Conservation (phyloP, 2,329 filamentous ascomycete genomes). For the Penicillium oxalicum region DNA sequence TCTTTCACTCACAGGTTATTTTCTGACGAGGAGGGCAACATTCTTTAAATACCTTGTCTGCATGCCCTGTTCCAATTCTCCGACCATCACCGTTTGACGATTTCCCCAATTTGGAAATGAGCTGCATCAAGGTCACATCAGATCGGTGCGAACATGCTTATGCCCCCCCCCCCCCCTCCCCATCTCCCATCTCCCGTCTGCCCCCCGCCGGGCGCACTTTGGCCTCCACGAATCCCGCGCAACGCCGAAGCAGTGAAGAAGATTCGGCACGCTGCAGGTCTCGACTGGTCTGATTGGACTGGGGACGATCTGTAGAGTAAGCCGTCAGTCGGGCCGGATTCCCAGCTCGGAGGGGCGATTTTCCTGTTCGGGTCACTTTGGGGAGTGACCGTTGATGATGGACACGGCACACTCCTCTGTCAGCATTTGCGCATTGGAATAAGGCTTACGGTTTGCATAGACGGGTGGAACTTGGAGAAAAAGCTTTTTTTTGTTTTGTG, state of each 20-base stretch:
- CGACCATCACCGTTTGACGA: conserved; percentile 1
- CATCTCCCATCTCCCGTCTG: too few species aligned
- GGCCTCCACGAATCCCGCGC: background rate
- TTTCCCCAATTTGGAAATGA: conserved; percentile 10
- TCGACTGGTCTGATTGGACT: background rate
- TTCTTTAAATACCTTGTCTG: background rate
- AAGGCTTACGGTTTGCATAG: too few species aligned
- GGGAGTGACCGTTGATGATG: too few species aligned
- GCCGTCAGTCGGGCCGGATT: too few species aligned
- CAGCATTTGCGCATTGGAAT: too few species aligned
- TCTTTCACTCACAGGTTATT: too few species aligned
- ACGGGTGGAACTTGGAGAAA: too few species aligned
- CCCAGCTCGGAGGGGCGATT: too few species aligned
- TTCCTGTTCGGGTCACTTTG: too few species aligned
- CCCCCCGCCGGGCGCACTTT: background rate
- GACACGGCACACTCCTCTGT: too few species aligned
- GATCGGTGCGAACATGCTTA: conserved; percentile 4
- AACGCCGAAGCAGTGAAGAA: background rate
- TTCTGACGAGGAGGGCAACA: background rate
- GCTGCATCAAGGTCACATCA: conserved; percentile 9
- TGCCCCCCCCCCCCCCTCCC: background rate
- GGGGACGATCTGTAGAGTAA: background rate
- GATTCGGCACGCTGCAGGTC: background rate
- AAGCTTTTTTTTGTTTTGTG: too few species aligned
- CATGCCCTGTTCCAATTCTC: background rate